Base-by-base conservation (phyloP, 2,329 filamentous ascomycete genomes). In the Xylariaceae sp. region DNA sequence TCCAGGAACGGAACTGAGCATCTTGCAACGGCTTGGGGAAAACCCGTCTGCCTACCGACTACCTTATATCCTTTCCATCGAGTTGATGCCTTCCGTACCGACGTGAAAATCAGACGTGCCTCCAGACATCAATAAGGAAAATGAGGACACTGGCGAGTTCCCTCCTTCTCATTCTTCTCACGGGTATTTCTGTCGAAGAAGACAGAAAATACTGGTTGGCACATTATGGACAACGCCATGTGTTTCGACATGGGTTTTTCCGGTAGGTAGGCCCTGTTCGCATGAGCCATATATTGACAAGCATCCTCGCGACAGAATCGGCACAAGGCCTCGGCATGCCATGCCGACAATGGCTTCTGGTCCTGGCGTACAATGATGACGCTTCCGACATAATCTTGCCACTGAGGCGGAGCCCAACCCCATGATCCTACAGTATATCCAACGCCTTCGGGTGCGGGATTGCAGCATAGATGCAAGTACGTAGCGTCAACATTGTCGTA, bases 291-390 rank as follows among this genome's bases (percentile, higher is more conserved):
- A 7, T 11, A 51, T 2, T 2, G 23, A 4, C 23, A 4, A 7
- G 10, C 51, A 1, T 59, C 34, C 15, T 44, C 11, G 2, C 53
- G 51, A 11, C 60, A 59, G 45, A 59, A 62, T 4, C n/a, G 47
- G 39, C 56, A 62, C 10, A 62, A 17, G 7, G 51, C 60, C 47
- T 59, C 60, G 0, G 42, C 18, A n/a, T 62, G 60, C 50, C 35
- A 52, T n/a, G 15, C 50, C 8, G 13, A 57, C 4, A 62, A 18
- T 1, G 60, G 60, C 30, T 62, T 62, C 17, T 49, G 18, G n/a
- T 62, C 60, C 51, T 54, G 23, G 11, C 56, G 60, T 8, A 57
- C 53, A 30, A 62, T 47, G 30, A 61, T 53, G 9, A 10, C n/a
- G 44, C 17, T 57, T 17, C 58, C 58, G 1, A 39, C 11, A 3